Evolutionary conservation across 768 basidiomycete species (phyloP).

Genomic region (Lentinus tigrinus): DNA sequence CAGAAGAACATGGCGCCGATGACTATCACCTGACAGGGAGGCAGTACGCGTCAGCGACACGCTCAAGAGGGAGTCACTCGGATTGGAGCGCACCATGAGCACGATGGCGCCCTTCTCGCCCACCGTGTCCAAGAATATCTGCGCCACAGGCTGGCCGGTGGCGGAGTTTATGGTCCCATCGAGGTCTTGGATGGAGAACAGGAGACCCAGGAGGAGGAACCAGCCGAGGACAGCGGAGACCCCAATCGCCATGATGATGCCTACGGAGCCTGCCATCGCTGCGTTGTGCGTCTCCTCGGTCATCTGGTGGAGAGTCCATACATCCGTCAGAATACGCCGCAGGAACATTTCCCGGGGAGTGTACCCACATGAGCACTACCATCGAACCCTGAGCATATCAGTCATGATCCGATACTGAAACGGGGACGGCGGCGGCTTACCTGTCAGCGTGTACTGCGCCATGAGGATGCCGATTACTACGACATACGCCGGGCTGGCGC

Average conservation of each 20-base stretch:
- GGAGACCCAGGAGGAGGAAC: constrained; percentile 69
- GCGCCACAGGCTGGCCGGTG: constrained; percentile 71
- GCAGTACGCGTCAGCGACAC: background rate
- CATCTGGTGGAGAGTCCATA: constrained; percentile 44
- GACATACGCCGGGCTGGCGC: constrained; percentile 71
- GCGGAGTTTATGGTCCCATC: constrained; percentile 48
- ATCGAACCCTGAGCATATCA: constrained; percentile 54
- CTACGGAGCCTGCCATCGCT: constrained; percentile 61
- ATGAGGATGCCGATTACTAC: constrained; percentile 69
- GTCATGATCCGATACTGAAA: background rate
- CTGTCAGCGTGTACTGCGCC: constrained; percentile 77
- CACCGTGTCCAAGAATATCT: constrained; percentile 77
- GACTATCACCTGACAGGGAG: constrained; percentile 48
- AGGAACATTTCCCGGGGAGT: background rate
- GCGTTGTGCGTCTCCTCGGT: constrained; percentile 73
- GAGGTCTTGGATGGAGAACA: constrained; percentile 78
- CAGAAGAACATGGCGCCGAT: constrained; percentile 77
- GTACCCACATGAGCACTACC: constrained; percentile 64
- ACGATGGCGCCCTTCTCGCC: constrained; percentile 73
- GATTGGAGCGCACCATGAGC: constrained; percentile 50
- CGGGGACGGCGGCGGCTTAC: constrained; percentile 30
- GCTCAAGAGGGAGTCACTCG: background rate
- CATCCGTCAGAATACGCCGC: background rate
- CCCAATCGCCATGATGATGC: constrained; percentile 70
- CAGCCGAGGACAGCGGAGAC: constrained; percentile 72